Conservation (phyloP, 129 eudicot species). For the Escallonia herrerae region DNA sequence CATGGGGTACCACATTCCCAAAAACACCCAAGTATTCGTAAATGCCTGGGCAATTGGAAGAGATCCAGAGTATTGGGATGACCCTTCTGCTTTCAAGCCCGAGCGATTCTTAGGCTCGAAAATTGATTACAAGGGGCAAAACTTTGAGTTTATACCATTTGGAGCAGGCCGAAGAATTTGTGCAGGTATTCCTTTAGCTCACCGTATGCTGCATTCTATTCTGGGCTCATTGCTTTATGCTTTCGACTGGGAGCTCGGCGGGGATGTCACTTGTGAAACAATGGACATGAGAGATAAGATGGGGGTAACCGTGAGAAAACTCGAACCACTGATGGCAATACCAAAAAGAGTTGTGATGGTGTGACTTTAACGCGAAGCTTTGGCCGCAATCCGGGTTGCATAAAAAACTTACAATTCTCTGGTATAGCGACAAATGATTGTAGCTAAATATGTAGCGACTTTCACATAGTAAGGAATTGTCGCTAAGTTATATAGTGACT, state of each 20-base stretch:
- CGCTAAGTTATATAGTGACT: too few species aligned
- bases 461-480: too few species aligned
- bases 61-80: too few species aligned
- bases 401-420: too few species aligned
- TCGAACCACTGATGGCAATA: background rate
- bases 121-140: slow-evolving; percentile 5
- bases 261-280: background rate
- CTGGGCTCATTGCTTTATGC: background rate
- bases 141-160: background rate
- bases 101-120: slow-evolving; percentile 6
- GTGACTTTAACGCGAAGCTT: too few species aligned
- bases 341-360: background rate
- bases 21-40: too few species aligned
- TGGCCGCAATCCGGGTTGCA: too few species aligned
- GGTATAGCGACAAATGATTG: too few species aligned
- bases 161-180: slow-evolving; percentile 9
- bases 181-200: slow-evolving; percentile 7
- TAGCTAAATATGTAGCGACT: too few species aligned
- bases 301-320: background rate
- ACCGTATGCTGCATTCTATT: background rate
- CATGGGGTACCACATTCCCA: too few species aligned
- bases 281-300: slow-evolving; percentile 12
- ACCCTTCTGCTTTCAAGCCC: too few species aligned
- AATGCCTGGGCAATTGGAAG: too few species aligned
- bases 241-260: slow-evolving; percentile 12